These are phyloP conservation scores for Malbranchea cinnamomea DNA, from an alignment of 2,329 filamentous ascomycete genomes.

Conservation along the genomic window DNA sequence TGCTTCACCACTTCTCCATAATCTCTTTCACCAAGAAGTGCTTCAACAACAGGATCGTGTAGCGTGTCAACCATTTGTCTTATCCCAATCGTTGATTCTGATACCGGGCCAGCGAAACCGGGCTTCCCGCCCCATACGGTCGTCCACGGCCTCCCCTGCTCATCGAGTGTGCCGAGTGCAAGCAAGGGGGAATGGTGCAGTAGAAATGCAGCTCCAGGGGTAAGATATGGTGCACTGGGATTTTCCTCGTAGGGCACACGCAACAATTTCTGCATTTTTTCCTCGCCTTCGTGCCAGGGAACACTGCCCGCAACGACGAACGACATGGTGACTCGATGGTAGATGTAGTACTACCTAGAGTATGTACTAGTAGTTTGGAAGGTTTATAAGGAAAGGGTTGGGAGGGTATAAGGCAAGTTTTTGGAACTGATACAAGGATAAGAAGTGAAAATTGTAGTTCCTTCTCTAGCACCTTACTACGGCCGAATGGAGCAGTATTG, in stretches of 20 bases:
- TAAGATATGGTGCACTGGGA: slow-evolving; percentile 51
- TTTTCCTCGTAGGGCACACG: slow-evolving; percentile 45
- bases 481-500: too few species aligned
- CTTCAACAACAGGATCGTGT: slow-evolving; percentile 55
- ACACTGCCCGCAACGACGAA: slow-evolving; percentile 12
- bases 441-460: too few species aligned
- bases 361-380: too few species aligned
- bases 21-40: slow-evolving; percentile 38
- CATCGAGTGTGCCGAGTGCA: slow-evolving; percentile 58
- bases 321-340: slow-evolving; percentile 10
- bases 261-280: slow-evolving; percentile 48
- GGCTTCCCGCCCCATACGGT: slow-evolving; percentile 61
- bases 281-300: slow-evolving; percentile 51
- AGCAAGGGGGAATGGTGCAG: slow-evolving; percentile 51
- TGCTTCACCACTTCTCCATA: slow-evolving; percentile 31
- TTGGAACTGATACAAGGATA: too few species aligned
- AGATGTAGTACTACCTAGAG: too few species aligned
- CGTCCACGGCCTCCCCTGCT: slow-evolving; percentile 54
- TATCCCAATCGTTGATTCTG: slow-evolving; percentile 48
- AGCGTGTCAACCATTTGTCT: slow-evolving; percentile 43
- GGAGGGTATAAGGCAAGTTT: too few species aligned
- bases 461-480: too few species aligned
- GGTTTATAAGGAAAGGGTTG: too few species aligned
- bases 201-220: slow-evolving; percentile 44
- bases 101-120: slow-evolving; percentile 50